A percentile compares a stretch with the other conserved stretches of the same genome.
These are phyloP conservation scores for Yamadazyma taylorii DNA, from an alignment of 1,139 yeast species.

Conservation along the genomic window DNA sequence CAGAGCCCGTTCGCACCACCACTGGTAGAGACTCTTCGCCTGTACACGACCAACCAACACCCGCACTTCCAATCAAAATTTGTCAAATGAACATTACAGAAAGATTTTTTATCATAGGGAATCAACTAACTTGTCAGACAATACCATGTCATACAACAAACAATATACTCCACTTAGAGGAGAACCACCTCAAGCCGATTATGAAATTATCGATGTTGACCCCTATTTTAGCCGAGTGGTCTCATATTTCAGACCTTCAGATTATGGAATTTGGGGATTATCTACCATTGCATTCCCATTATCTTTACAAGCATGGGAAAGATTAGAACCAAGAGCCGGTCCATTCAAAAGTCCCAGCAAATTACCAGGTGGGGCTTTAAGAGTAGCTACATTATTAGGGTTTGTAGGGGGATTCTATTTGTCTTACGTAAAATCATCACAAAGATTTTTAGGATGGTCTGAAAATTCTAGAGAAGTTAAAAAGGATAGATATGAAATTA, in stretches of 20 bases:
- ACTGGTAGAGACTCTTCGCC: no score
- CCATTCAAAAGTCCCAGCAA: slow-evolving; percentile 53
- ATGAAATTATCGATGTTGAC: slow-evolving; percentile 70
- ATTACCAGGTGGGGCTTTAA: slow-evolving; percentile 57
- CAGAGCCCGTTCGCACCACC: no score
- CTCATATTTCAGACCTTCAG: slow-evolving; percentile 68
- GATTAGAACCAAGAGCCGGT: slow-evolving; percentile 62
- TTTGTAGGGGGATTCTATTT: slow-evolving; percentile 69
- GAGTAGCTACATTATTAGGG: slow-evolving; percentile 64
- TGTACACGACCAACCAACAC: slow-evolving; percentile 5
- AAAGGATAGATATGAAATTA: slow-evolving; percentile 74
- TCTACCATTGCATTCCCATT: slow-evolving; percentile 65
- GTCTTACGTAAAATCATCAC: slow-evolving; percentile 63
- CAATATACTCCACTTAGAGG: slow-evolving; percentile 46
- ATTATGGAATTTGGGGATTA: slow-evolving; percentile 65
- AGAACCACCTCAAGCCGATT: slow-evolving; percentile 44
- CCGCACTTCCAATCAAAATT: slow-evolving; percentile 30
- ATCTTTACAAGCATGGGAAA: slow-evolving; percentile 61
- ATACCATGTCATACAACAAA: slow-evolving; percentile 41
- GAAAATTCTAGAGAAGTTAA: slow-evolving; percentile 74
- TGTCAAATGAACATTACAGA: slow-evolving; percentile 24
- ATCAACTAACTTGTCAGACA: slow-evolving; percentile 1
- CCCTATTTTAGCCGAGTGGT: slow-evolving; percentile 77
- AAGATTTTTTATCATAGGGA: slow-evolving; percentile 7
- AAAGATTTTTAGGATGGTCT: slow-evolving; percentile 75